Evolutionary conservation across 1,284 basidiomycete genomes (phyloP).

Genomic region (Amylostereum chailletii): DNA sequence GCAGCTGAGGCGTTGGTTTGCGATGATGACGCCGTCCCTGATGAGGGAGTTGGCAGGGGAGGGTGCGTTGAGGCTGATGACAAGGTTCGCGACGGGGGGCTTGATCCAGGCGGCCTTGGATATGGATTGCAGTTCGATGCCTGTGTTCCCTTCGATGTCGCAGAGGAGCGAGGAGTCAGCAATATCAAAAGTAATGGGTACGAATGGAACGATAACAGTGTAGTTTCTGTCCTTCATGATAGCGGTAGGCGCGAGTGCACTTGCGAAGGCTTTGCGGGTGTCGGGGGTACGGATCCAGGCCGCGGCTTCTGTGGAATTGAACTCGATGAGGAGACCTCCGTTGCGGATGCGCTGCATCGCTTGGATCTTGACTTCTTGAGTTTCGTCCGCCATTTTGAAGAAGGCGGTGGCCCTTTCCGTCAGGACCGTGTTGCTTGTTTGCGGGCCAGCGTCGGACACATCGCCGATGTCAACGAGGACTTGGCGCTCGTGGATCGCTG

Average conservation of each 20-base stretch:
- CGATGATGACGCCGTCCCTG: not conserved
- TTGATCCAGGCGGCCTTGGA: conserved; percentile 13
- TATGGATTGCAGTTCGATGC: not conserved
- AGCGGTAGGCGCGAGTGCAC: not conserved
- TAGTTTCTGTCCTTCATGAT: conserved; percentile 1
- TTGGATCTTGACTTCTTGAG: no score
- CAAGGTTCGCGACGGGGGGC: not conserved
- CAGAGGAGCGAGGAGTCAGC: not conserved
- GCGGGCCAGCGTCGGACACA: no score
- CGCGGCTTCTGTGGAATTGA: conserved; percentile 3
- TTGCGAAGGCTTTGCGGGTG: not conserved
- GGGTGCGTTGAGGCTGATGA: conserved; percentile 4
- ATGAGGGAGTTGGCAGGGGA: conserved; percentile 4
- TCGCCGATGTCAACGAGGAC: no score
- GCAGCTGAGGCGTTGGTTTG: not conserved
- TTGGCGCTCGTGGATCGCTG: no score
- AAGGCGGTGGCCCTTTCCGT: no score
- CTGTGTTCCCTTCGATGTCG: conserved; percentile 6
- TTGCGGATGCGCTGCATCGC: conserved; percentile 1
- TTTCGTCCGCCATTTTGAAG: no score
- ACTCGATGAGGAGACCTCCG: conserved; percentile 2
- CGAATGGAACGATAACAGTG: conserved; percentile 6
- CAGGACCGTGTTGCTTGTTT: no score
- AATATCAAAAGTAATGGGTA: conserved; percentile 11
- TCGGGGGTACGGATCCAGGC: conserved; percentile 1